Base-by-base conservation (phyloP, 495 filamentous ascomycete species). In the Daldinia loculata region DNA sequence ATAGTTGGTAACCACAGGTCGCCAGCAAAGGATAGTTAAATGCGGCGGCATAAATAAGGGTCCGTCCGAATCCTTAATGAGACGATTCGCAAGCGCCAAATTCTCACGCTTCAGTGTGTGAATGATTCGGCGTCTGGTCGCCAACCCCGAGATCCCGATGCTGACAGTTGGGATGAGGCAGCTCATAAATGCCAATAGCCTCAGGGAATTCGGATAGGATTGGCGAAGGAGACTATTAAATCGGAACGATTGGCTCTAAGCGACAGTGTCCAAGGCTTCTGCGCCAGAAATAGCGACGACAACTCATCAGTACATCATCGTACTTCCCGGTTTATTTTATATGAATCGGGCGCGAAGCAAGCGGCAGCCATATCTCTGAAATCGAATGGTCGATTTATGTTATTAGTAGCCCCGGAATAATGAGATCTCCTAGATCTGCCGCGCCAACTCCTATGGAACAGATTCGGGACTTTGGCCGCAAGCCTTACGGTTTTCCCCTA, bases 131-230 rank as follows among this genome's bases (percentile, higher is more conserved):
- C 27, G 26, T 22, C 30, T 36, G 15, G 36, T 53, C n/a, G 19
- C 11, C 53, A 67, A 14, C 7, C 15, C 52, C 24, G 26, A 52
- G 39, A 43, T 3, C 14, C 48, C 53, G 27, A 61, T 59, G 41
- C 62, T 36, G 26, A 59, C 15, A 48, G 43, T 48, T 22, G 4
- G 55, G 24, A 41, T 48, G 24, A 39, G 43, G 38, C 50, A 61
- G 34, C n/a, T 48, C 29, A 4, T 56, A 11, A 3, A 57, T 58
- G n/a, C n/a, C 39, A 32, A 58, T 51, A 19, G 52, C 24, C 24
- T 50, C 29, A n/a, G 15, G 36, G 43, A n/a, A 27, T 41, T 30
- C 9, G 9, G 26, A 55, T 19, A 32, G 57, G 26, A 39, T 15
- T 36, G 27, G 39, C 6, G 29, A 19, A 48, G 30, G 59, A 27